Evolutionary conservation across 768 basidiomycete genomes (phyloP).

Genomic region (Hericium rajendrae): DNA sequence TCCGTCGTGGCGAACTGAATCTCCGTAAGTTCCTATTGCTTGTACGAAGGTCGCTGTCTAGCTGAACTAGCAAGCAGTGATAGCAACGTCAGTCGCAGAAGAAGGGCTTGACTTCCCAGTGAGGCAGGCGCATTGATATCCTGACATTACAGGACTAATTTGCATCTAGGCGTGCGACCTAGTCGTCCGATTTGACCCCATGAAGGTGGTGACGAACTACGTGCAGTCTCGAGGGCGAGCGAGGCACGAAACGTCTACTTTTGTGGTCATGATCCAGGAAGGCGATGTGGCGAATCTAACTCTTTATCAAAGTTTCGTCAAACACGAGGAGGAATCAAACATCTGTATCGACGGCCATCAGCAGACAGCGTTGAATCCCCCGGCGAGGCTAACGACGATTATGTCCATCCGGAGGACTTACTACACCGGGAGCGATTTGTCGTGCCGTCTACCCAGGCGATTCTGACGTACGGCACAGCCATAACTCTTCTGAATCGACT

Average conservation of each 20-base stretch:
- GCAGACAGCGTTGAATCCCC: conserved; percentile 33
- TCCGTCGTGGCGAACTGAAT: conserved; percentile 58
- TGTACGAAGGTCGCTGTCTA: not conserved
- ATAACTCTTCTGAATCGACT: conserved; percentile 62
- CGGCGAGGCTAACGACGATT: conserved; percentile 17
- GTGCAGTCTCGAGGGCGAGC: conserved; percentile 87
- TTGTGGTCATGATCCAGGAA: conserved; percentile 71
- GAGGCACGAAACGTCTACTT: conserved; percentile 64
- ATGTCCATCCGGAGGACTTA: conserved; percentile 44
- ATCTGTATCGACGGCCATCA: conserved; percentile 44
- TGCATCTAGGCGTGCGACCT: conserved; percentile 66
- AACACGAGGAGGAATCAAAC: conserved; percentile 58
- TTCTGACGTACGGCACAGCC: conserved; percentile 70
- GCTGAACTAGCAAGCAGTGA: conserved; percentile 31
- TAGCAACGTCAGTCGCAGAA: conserved; percentile 84
- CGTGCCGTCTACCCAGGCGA: conserved; percentile 62
- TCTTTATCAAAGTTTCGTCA: conserved; percentile 48
- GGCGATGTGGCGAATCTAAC: conserved; percentile 43
- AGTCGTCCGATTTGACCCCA: conserved; percentile 75
- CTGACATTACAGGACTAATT: conserved; percentile 6
- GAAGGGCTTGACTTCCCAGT: conserved; percentile 89
- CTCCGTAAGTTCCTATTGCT: conserved; percentile 39
- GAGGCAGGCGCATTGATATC: conserved; percentile 15
- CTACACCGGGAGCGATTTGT: conserved; percentile 64
- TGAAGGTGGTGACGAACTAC: conserved; percentile 80